Evolutionary conservation across 306 rosid genomes (phyloP).

Genomic region (Citrullus mucosospermus): DNA sequence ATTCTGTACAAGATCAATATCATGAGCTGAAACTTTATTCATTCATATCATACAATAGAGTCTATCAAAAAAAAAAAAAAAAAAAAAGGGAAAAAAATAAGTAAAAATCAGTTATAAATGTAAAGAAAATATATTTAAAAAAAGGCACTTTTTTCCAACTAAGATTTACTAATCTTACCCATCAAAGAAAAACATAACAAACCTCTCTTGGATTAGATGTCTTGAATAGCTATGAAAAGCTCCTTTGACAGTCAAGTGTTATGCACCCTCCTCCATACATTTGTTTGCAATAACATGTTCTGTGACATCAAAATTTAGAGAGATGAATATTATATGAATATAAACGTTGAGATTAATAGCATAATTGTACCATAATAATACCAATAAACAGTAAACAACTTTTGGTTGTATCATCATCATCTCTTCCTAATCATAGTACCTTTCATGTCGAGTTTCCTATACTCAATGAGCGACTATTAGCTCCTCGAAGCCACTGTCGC

Average conservation of each 20-base stretch:
- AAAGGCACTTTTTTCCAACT: neutral
- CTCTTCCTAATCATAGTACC: neutral
- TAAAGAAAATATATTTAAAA: neutral
- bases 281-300: neutral
- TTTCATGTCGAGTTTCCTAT: neutral
- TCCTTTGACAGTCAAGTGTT: neutral
- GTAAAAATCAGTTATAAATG: neutral
- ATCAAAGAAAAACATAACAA: neutral
- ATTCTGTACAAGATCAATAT: neutral
- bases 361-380: neutral
- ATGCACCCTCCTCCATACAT: neutral
- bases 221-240: neutral
- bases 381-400: neutral
- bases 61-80: neutral
- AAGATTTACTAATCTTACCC: neutral
- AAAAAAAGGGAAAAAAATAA: no score
- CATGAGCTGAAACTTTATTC: neutral
- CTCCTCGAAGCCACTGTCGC: conserved; percentile 31
- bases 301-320: neutral
- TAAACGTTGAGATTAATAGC: neutral
- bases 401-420: neutral
- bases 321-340: neutral
- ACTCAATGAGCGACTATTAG: conserved; percentile 61
- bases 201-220: neutral
- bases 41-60: neutral